Base-by-base conservation (phyloP, 73 alveolate species). In the Symbiodinium natans region DNA sequence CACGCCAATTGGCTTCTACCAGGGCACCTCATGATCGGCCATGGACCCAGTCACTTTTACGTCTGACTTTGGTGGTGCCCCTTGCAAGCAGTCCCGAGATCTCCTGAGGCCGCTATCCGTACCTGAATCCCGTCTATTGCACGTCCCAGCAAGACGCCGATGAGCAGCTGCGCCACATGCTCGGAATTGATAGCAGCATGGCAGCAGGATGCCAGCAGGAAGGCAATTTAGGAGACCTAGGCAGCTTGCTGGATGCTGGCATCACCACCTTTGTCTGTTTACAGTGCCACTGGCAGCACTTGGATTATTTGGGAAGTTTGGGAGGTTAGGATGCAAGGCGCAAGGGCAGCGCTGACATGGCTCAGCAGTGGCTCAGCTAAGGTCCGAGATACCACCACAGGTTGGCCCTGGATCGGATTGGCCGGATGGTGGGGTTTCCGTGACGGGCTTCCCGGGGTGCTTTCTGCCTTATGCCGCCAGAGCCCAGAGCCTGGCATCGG, bases 261-360 rank as follows among this genome's bases (percentile, higher is more conserved):
- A 41, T 89, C 87, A 40, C 86, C 73, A 89, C 95, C 95, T 89
- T 89, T 34, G 95, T 89, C 29, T 89, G 95, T n/a, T 68, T 89
- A 40, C 95, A 89, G 95, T n/a, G 38, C 36, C 2, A 74, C 34
- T 63, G 86, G 87, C 41, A 38, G 71, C 31, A 27, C 27, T 63
- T 6, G 59, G n/a, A n/a, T n/a, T n/a, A n/a, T n/a, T n/a, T n/a
- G n/a, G n/a, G n/a, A n/a, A n/a, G n/a, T n/a, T n/a, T n/a, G n/a
- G n/a, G n/a, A n/a, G n/a, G n/a, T n/a, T n/a, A n/a, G n/a, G n/a
- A n/a, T n/a, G n/a, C n/a, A n/a, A n/a, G 27, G 80, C 80, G 11
- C 29, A 63, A 63, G 5, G 27, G 80, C 80, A 9, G 15, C 80
- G 39, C 34, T 23, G 80, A n/a, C 80, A 63, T n/a, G 80, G 80